Conservation (phyloP, 441 rosid species). For the Biscutella laevigata region DNA sequence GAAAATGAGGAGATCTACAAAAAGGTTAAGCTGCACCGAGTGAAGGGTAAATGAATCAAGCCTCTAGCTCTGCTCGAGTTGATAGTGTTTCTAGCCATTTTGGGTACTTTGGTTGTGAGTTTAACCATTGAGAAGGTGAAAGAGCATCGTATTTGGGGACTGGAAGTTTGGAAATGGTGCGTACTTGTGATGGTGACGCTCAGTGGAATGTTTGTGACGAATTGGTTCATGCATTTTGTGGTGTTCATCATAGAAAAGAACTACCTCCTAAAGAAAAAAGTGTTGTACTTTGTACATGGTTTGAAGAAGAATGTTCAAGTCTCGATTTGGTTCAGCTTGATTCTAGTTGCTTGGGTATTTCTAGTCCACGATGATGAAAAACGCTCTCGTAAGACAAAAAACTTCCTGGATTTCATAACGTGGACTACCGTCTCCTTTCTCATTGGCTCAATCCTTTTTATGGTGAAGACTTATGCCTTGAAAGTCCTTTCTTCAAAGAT, state of each 20-base stretch:
- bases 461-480: slow-evolving; percentile 54
- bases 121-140: slow-evolving; percentile 34
- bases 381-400: slow-evolving; percentile 34
- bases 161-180: slow-evolving; percentile 77
- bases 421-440: slow-evolving; percentile 59
- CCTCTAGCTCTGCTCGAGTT: slow-evolving; percentile 42
- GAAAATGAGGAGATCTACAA: slow-evolving; percentile 51
- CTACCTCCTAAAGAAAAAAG: slow-evolving; percentile 62
- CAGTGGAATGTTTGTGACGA: slow-evolving; percentile 61
- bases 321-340: slow-evolving; percentile 57
- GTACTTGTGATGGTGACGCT: slow-evolving; percentile 65
- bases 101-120: slow-evolving; percentile 46
- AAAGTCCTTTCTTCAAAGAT: slow-evolving; percentile 76
- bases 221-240: slow-evolving; percentile 56
- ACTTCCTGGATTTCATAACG: slow-evolving; percentile 38
- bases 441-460: slow-evolving; percentile 55
- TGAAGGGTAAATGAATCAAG: slow-evolving; percentile 26
- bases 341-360: slow-evolving; percentile 56
- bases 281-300: slow-evolving; percentile 81
- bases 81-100: slow-evolving; percentile 30
- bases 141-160: slow-evolving; percentile 35
- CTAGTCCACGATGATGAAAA: slow-evolving; percentile 40
- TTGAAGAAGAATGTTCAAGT: slow-evolving; percentile 79
- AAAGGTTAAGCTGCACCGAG: slow-evolving; percentile 37
- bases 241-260: slow-evolving; percentile 72